Percentiles rank a stretch among this genome's conserved stretches.
Evolutionary conservation across 2,329 filamentous ascomycete genomes (phyloP).

Genomic region (Niveomyces coronatus): DNA sequence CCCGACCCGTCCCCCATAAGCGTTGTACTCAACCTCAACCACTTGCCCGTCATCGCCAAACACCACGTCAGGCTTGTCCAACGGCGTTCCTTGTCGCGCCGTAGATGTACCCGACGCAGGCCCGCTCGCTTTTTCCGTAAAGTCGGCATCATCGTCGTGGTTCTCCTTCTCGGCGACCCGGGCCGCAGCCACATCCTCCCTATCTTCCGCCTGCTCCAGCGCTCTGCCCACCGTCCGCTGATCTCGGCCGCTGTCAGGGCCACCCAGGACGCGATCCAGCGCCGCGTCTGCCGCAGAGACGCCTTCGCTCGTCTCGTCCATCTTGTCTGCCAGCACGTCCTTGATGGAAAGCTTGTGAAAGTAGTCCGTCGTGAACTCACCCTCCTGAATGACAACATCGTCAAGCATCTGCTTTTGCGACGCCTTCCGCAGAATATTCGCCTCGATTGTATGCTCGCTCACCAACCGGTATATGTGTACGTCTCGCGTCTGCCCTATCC

Average conservation of each 20-base stretch:
- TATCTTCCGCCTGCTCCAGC: conserved; percentile 84
- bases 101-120: conserved; percentile 39
- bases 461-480: conserved; percentile 96
- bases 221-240: conserved; percentile 56
- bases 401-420: conserved; percentile 97
- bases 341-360: conserved; percentile 70
- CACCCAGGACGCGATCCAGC: conserved; percentile 75
- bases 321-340: conserved; percentile 54
- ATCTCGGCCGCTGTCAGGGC: conserved; percentile 49
- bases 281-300: conserved; percentile 69
- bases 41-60: conserved; percentile 22
- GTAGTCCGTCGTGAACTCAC: conserved; percentile 94
- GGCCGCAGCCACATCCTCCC: conserved; percentile 82
- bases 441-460: conserved; percentile 91
- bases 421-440: conserved; percentile 92
- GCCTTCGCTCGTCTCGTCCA: conserved; percentile 36
- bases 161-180: conserved; percentile 83
- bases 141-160: conserved; percentile 76
- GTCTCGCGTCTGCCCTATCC: conserved; percentile 93
- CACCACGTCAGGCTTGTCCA: conserved; percentile 21
- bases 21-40: conserved; percentile 42
- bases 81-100: conserved; percentile 42
- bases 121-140: conserved; percentile 52
- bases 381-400: conserved; percentile 96
- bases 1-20: conserved; percentile 45